A percentile compares a stretch with the other conserved stretches of the same genome.
These are phyloP conservation scores for Pyracantha coccinea DNA, from an alignment of 331 rosid genomes.

Conservation along the genomic window DNA sequence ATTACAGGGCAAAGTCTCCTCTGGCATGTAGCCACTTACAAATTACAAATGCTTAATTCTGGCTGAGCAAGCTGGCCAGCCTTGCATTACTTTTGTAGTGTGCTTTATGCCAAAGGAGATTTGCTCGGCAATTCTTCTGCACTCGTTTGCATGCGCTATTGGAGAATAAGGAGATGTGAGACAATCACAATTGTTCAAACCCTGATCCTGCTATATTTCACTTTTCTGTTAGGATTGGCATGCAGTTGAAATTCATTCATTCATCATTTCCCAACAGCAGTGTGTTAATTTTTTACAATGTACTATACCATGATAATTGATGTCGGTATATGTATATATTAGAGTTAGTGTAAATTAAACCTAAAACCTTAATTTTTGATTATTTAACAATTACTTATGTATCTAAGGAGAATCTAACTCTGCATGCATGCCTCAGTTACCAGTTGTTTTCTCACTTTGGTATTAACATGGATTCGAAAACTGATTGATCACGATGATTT, in stretches of 20 bases:
- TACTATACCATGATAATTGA: neutral
- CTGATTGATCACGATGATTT: neutral
- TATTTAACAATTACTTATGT: neutral
- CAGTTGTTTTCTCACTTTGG: neutral
- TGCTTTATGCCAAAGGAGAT: conserved; percentile 38
- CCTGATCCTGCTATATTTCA: no score
- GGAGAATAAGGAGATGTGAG: no score
- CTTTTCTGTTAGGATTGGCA: neutral
- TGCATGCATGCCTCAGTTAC: neutral
- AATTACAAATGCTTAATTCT: neutral
- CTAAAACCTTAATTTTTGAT: neutral
- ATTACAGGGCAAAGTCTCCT: conserved; percentile 29
- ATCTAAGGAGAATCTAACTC: neutral
- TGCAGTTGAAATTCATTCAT: neutral
- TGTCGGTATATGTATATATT: neutral
- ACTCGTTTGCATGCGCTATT: neutral
- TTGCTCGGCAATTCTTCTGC: conserved; percentile 35
- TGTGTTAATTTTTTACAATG: neutral
- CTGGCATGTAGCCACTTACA: conserved; percentile 21
- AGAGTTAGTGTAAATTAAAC: neutral
- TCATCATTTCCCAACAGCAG: neutral
- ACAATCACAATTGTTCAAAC: no score
- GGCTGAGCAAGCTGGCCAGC: neutral
- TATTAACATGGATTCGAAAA: neutral
- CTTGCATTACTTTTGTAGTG: conserved; percentile 2